Base-by-base conservation (phyloP, 208 protist genomes). In the Angomonas deanei region DNA sequence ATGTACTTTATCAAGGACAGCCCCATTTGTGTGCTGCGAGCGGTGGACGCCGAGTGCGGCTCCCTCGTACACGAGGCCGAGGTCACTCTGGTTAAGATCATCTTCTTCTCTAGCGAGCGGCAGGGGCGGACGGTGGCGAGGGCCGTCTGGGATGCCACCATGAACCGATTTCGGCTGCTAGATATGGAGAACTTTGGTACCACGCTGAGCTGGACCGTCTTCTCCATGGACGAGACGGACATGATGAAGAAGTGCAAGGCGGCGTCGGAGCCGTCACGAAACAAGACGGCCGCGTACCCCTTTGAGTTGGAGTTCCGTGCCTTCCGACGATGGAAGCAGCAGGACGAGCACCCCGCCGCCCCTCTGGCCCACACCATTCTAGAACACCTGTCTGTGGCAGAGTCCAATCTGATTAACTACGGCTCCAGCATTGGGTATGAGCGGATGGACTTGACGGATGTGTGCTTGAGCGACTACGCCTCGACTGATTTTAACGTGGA, bases 401-500 rank as follows among this genome's bases (percentile, higher is more conserved):
- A 94, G 71, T 76, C 86, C 60, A 90, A 88, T 61, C 73, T 86
- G 36, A 81, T 91, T 61, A 71, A 82, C 31, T 79, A 88, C 68
- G 85, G 85, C 68, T 86, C 80, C 15, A 89, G 77, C 8, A 80
- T 78, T 59, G 82, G 76, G 38, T 92, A 94, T 70, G 84, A 91
- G 61, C 76, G 71, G 42, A 88, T 89, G 73, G 87, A 94, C 65
- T 69, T 94, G 8, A 86, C 83, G 1, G 70, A 91, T 58, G 78
- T 91, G 1, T 94, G 87, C 68, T 74, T 87, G 70, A 72, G 79
- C 24, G 87, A 94, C 69, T 82, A 76, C 66, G 80, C 77, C 36
- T 82, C 87, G 23, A 81, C 91, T 53, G 87, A 94, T 59, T 80
- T 86, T 53, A 90, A 91, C 63, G 82, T 94, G 59, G 87, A 94